Evolutionary conservation across 352 stramenopile species (phyloP).

Genomic region (Phytophthora pseudosyringae): DNA sequence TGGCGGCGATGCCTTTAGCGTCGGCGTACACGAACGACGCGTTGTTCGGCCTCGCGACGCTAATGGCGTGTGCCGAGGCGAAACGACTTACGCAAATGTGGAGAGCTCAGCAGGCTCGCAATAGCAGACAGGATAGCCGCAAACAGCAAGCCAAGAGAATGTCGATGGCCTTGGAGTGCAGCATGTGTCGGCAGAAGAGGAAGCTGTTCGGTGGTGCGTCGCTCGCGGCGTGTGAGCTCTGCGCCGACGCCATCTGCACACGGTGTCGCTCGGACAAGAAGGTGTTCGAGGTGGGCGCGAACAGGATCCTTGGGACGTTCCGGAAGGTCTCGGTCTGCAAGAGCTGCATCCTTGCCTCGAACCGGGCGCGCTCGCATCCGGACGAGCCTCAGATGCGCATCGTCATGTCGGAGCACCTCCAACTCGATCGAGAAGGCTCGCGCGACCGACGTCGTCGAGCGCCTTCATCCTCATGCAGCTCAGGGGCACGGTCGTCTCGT

Average conservation of each 20-base stretch:
- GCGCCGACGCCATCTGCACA: conserved; percentile 33
- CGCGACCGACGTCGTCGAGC: conserved; percentile 14
- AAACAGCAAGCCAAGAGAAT: conserved; percentile 19
- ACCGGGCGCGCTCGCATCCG: conserved; percentile 22
- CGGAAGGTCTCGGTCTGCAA: conserved; percentile 32
- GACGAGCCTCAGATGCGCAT: conserved; percentile 20
- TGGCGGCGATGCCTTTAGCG: conserved; percentile 22
- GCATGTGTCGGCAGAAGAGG: conserved; percentile 44
- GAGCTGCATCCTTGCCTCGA: conserved; percentile 29
- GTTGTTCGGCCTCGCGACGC: conserved; percentile 41
- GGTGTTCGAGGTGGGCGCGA: conserved; percentile 40
- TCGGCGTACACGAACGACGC: conserved; percentile 37
- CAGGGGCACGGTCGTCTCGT: conserved; percentile 12
- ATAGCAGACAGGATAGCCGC: conserved; percentile 19
- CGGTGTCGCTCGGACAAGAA: conserved; percentile 42
- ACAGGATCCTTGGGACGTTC: conserved; percentile 23
- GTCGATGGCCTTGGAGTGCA: conserved; percentile 36
- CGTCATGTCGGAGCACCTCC: conserved; percentile 31
- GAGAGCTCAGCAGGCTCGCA: conserved; percentile 17
- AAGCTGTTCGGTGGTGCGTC: conserved; percentile 36
- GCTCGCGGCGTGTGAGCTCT: conserved; percentile 41
- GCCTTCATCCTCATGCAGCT: conserved; percentile 16
- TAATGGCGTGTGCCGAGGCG: conserved; percentile 52
- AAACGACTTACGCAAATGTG: conserved; percentile 58
- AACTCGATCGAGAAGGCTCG: conserved; percentile 14